Conservation (phyloP, 441 rosid species). For the Pelargonium citronellum region DNA sequence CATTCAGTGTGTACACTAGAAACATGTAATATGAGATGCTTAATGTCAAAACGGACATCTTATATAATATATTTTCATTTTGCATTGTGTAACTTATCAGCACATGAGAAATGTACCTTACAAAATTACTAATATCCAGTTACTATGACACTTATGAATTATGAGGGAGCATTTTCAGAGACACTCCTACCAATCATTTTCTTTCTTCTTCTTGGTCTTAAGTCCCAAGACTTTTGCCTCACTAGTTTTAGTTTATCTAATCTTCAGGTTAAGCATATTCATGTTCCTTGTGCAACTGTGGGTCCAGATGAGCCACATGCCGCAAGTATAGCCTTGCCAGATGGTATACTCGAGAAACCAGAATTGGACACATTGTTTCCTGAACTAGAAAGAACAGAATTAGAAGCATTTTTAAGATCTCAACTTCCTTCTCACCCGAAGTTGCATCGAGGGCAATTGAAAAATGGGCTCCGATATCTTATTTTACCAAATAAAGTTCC, state of each 20-base stretch:
- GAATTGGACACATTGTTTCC: constrained; percentile 49
- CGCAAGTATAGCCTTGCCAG: constrained; percentile 78
- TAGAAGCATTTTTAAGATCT: constrained; percentile 56
- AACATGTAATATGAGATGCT: background rate
- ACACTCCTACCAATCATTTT: too few species aligned
- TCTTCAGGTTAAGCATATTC: constrained; percentile 46
- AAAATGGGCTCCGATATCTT: constrained; percentile 93
- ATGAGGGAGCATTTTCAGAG: background rate
- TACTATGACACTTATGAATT: background rate
- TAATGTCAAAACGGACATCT: background rate
- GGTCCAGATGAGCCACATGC: constrained; percentile 99
- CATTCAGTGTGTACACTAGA: background rate
- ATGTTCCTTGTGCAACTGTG: constrained; percentile 58
- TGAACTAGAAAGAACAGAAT: constrained; percentile 39
- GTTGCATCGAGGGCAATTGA: constrained; percentile 70
- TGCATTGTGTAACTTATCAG: background rate
- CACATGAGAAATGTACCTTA: background rate
- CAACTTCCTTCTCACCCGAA: constrained; percentile 90
- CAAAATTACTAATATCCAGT: background rate
- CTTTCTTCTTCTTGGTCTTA: background rate
- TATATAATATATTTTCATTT: background rate
- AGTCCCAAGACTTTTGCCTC: background rate
- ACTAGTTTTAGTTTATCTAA: constrained; percentile 15
- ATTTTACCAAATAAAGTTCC: constrained; percentile 96
- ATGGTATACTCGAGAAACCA: constrained; percentile 67